Evolutionary conservation across 306 rosid species (phyloP).

Genomic region (Neltuma alba): DNA sequence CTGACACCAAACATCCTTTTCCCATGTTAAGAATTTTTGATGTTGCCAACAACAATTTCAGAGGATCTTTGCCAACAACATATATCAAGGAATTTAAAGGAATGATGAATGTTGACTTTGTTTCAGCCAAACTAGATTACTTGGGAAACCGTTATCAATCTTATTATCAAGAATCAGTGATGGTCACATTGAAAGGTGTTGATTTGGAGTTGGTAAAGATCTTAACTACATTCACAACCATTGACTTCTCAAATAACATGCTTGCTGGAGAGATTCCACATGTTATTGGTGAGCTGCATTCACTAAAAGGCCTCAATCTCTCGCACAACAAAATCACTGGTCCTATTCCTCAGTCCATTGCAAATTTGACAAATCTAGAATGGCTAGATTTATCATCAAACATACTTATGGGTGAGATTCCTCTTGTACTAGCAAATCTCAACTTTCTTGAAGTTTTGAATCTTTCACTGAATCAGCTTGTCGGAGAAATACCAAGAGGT

Average conservation of each 20-base stretch:
- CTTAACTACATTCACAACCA: not conserved
- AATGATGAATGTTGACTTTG: too few relatives aligned
- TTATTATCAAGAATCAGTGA: too few relatives aligned
- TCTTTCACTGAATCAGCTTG: constrained; percentile 32
- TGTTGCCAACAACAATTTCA: constrained; percentile 35
- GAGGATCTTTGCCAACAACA: constrained; percentile 19
- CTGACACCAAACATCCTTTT: too few relatives aligned
- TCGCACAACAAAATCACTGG: constrained; percentile 37
- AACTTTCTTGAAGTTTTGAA: constrained; percentile 10
- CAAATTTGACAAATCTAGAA: too few relatives aligned
- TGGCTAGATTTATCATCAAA: too few relatives aligned
- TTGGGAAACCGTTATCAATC: too few relatives aligned
- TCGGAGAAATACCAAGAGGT: constrained; percentile 33
- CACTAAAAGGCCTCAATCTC: constrained; percentile 31
- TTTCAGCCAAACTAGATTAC: too few relatives aligned
- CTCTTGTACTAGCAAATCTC: constrained; percentile 22
- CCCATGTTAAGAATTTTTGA: too few relatives aligned
- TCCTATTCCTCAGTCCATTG: constrained; percentile 22
- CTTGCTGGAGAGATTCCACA: constrained; percentile 38
- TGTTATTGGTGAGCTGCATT: constrained; percentile 19
- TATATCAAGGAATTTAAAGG: too few relatives aligned
- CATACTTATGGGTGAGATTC: too few relatives aligned
- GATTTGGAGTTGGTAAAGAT: not conserved
- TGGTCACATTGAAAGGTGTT: constrained; percentile 18
- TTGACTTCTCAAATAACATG: constrained; percentile 40